Base-by-base conservation (phyloP, 2,329 filamentous ascomycete species). In the Aspergillus fructus region DNA sequence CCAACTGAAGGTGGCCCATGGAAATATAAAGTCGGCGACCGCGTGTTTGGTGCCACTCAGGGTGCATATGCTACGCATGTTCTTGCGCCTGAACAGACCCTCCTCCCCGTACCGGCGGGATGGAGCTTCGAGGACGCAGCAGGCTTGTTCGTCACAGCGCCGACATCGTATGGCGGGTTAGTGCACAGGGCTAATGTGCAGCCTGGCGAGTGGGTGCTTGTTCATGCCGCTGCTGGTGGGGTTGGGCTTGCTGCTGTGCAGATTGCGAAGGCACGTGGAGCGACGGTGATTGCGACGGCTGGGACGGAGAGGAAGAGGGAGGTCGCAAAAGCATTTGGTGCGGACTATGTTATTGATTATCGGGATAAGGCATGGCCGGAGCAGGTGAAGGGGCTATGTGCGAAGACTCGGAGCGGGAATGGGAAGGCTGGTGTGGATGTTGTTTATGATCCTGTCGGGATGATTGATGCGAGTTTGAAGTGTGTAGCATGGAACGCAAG, bases 401-500 rank as follows among this genome's bases (percentile, higher is more conserved):
- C 71, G 21, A 61, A 69, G 59, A 64, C 79, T 45, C 66, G 77
- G 58, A 93, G 89, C 4, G 90, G 90, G 0, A 85, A 86, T 61
- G 84, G 84, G 1, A 78, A 81, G 43, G 71, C 72, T 0, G 86
- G 92, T 11, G 93, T 96, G 17, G 93, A 97, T 74, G 91, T 97
- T 51, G 93, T 97, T 21, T 97, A 91, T 77, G 93, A 97, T 73
- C 92, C 93, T 12, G 93, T 97, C 1, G 93, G 93, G 1, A 78
- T 97, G 71, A 90, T 97, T 49, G 91, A 96, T 64, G 83, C 86
- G 70, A 91, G 88, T 65, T 90, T 93, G 65, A 96, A 96, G 76
- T 97, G 93, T 77, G 90, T 89, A 3, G 89, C 91, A 3, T 97
- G 92, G 93, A 96, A 96, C 73, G 93, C 90, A 1, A 84, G 93